Percentiles rank a stretch among this genome's conserved stretches.
phyloP scores from a whole-genome alignment of 495 filamentous ascomycete genomes.

The Aspergillus sclerotiicarbonarius region DNA sequence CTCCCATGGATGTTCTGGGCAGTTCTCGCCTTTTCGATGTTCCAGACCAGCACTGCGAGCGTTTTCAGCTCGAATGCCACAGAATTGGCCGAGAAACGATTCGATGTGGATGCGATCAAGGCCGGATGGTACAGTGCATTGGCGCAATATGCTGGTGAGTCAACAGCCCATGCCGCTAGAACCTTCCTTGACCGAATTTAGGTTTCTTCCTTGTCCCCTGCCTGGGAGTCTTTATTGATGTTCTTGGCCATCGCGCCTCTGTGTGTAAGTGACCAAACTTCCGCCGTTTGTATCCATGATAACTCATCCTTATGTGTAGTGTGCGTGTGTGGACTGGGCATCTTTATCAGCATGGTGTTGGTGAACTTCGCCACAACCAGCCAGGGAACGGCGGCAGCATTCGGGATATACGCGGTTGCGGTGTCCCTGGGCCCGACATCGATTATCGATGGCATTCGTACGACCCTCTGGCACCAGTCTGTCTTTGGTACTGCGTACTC shows the following conservation, averaged over 20 bases:
- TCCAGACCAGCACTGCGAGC: constrained; percentile 40
- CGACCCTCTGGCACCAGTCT: constrained; percentile 42
- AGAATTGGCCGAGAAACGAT: constrained; percentile 42
- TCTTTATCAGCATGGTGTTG: constrained; percentile 41
- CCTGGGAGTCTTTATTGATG: constrained; percentile 44
- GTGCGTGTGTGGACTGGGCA: constrained; percentile 34
- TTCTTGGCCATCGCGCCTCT: constrained; percentile 41
- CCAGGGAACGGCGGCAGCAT: constrained; percentile 39
- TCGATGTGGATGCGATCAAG: constrained; percentile 37
- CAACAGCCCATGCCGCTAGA: background rate
- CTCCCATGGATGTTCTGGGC: constrained; percentile 47
- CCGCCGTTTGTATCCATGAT: background rate
- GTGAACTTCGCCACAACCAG: constrained; percentile 35
- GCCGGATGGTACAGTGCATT: constrained; percentile 47
- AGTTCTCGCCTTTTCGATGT: constrained; percentile 40
- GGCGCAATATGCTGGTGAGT: constrained; percentile 41
- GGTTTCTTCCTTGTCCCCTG: constrained; percentile 44
- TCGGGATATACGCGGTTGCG: constrained; percentile 45
- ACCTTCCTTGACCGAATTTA: background rate
- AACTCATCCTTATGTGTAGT: constrained; percentile 18
- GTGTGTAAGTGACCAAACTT: constrained; percentile 31
- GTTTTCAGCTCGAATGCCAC: constrained; percentile 46
- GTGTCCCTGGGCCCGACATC: constrained; percentile 39
- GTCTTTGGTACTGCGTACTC: constrained; percentile 46
- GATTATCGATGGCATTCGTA: constrained; percentile 46